Conservation (phyloP, 2,329 filamentous ascomycete species). For the Teratosphaeria gauchensis region DNA sequence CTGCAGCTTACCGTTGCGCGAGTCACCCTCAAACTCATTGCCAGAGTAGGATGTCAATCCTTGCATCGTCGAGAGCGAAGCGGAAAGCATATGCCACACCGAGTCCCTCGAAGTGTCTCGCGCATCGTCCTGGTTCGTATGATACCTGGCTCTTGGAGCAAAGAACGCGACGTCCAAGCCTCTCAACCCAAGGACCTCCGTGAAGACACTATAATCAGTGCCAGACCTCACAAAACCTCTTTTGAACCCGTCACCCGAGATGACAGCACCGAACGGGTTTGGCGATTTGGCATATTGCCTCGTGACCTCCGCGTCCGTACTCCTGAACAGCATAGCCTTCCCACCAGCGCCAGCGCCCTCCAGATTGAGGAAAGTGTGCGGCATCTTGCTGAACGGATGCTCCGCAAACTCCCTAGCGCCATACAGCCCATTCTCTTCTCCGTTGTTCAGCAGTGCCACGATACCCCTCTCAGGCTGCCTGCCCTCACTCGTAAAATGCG, state of each 20-base stretch:
- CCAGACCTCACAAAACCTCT: slow-evolving; percentile 68
- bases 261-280: slow-evolving; percentile 74
- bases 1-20: slow-evolving; percentile 51
- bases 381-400: slow-evolving; percentile 68
- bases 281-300: slow-evolving; percentile 61
- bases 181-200: slow-evolving; percentile 65
- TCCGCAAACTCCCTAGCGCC: slow-evolving; percentile 78
- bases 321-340: slow-evolving; percentile 75
- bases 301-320: slow-evolving; percentile 78
- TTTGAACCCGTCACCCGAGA: slow-evolving; percentile 77
- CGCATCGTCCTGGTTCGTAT: slow-evolving; percentile 80
- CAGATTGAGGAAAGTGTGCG: slow-evolving; percentile 85
- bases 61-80: slow-evolving; percentile 64
- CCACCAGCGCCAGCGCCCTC: slow-evolving; percentile 92
- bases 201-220: slow-evolving; percentile 83
- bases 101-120: slow-evolving; percentile 62
- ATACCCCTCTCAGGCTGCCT: slow-evolving; percentile 71
- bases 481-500: slow-evolving; percentile 63
- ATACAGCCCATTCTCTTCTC: slow-evolving; percentile 85
- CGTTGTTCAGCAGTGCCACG: slow-evolving; percentile 84
- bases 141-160: slow-evolving; percentile 74
- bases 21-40: slow-evolving; percentile 53
- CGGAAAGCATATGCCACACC: slow-evolving; percentile 93
- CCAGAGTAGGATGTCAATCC: slow-evolving; percentile 60
- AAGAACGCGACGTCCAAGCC: slow-evolving; percentile 91